Conservation (phyloP, 148 eudicot genomes). For the Gaultheria prostrata region DNA sequence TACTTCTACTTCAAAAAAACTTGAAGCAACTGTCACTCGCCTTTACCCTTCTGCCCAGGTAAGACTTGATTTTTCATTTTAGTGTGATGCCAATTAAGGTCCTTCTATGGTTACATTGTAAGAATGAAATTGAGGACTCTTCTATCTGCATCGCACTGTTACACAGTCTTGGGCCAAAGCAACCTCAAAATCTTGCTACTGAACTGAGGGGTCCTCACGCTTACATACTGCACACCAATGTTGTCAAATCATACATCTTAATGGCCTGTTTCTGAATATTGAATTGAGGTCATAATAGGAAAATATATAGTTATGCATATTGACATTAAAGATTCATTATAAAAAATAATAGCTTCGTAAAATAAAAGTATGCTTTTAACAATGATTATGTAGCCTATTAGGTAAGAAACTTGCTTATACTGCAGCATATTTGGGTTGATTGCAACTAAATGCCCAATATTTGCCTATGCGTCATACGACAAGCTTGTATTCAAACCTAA, state of each 20-base stretch:
- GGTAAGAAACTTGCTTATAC: background rate
- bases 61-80: slow-evolving; percentile 46
- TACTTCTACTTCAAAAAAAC: slow-evolving; percentile 41
- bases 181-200: background rate
- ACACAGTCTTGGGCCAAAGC: background rate
- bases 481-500: background rate
- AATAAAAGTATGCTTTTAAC: background rate
- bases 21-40: slow-evolving; percentile 84
- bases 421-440: background rate
- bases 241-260: background rate
- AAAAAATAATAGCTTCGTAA: background rate
- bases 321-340: background rate
- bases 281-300: background rate
- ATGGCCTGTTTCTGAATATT: background rate
- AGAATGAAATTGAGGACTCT: background rate
- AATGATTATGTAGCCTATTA: background rate
- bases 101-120: background rate
- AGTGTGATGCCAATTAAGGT: background rate
- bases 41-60: slow-evolving; percentile 78
- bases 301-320: background rate
- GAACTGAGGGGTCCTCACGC: background rate
- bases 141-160: background rate
- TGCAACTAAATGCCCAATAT: background rate
- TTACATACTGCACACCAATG: background rate
- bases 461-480: background rate